These are phyloP conservation scores for Ampelomyces quisqualis DNA, from an alignment of 2,329 filamentous ascomycete species.

Conservation along the genomic window DNA sequence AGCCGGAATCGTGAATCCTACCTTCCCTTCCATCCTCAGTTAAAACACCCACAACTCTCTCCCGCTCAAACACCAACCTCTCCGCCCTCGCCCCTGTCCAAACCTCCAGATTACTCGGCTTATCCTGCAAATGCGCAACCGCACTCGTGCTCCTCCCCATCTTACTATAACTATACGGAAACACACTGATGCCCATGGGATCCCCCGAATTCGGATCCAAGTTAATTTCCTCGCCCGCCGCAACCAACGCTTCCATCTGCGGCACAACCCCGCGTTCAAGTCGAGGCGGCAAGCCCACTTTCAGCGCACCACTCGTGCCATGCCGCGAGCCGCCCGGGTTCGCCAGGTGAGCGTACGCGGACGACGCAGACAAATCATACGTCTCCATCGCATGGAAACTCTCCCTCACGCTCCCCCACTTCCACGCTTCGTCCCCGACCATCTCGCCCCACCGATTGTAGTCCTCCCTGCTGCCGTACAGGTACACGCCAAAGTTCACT, in stretches of 20 bases:
- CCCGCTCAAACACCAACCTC: constrained; percentile 30
- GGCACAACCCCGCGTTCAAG: constrained; percentile 59
- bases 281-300: constrained; percentile 50
- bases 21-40: constrained; percentile 33
- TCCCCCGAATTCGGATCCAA: constrained; percentile 53
- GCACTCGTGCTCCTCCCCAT: constrained; percentile 40
- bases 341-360: constrained; percentile 49
- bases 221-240: constrained; percentile 56
- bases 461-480: constrained; percentile 58
- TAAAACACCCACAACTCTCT: constrained; percentile 31
- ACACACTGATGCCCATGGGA: constrained; percentile 33
- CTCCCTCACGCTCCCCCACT: constrained; percentile 56
- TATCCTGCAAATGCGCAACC: constrained; percentile 40
- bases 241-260: constrained; percentile 57
- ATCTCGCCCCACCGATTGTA: constrained; percentile 62
- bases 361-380: constrained; percentile 47
- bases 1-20: constrained; percentile 19
- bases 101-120: constrained; percentile 56
- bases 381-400: constrained; percentile 57
- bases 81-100: constrained; percentile 51
- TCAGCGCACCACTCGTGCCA: constrained; percentile 42
- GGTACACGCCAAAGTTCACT: constrained; percentile 47
- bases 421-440: constrained; percentile 57
- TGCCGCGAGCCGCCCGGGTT: constrained; percentile 50
- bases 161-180: constrained; percentile 42